Base-by-base conservation (phyloP, 805 yeast species). In the Metschnikowia rubicola region DNA sequence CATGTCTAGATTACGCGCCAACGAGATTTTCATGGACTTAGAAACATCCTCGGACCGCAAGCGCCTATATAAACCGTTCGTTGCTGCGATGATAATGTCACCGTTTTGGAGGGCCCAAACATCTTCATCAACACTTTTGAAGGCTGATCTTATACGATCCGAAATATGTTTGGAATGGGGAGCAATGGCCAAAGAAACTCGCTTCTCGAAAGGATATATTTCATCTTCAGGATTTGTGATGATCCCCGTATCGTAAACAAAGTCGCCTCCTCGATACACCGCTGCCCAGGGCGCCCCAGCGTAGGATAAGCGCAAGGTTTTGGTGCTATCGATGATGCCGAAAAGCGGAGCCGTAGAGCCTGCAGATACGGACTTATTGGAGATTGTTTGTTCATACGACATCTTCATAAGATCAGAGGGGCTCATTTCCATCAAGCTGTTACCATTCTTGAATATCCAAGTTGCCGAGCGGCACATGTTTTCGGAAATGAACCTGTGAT, bases 11-110 rank as follows among this genome's bases (percentile, higher is more conserved):
- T 37, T 37, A 13, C 37, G 46, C 17, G 10, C 11, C 33, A 43
- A 36, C 9, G 39, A 43, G 4, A 31, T 37, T 4, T 26, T 19
- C 7, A 43, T 11, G 4, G 41, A 30, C 33, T 15, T 19, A n/a
- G 4, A 17, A 5, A 43, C 37, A 10, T 43, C 31, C 8, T 12
- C 37, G 5, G 28, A 11, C 30, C 29, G 32, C 46, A 43, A n/a
- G 11, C 46, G 37, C 28, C 32, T 43, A 28, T 31, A 36, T 33
- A 43, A 37, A 11, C 46, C 46, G 12, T 43, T 26, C 9, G 46
- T 43, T 3, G 41, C 46, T 11, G 40, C 46, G 30, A 43, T 37
- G 9, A 43, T 26, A 12, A 43, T 28, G 35, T 43, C 41, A 10
- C 46, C 46, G 8, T 31, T 26, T 11, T 36, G 28, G 19, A 43